Conservation (phyloP, 2,329 filamentous ascomycete genomes). For the Davidsoniella neocaledoniae region DNA sequence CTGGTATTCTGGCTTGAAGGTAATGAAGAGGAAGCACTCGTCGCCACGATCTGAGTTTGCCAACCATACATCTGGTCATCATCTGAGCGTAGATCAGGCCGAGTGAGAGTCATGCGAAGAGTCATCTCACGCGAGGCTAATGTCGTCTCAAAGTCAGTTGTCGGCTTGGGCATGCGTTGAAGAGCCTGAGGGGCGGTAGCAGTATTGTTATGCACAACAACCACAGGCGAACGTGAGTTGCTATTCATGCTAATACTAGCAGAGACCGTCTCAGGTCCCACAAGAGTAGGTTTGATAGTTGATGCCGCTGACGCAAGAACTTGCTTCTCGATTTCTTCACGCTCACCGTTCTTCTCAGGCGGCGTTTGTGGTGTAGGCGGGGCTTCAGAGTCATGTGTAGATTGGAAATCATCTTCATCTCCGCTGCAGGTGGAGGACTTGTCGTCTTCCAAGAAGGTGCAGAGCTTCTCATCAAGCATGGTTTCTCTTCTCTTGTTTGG, state of each 20-base stretch:
- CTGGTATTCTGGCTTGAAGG: slow-evolving; percentile 6
- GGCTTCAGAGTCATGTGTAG: slow-evolving; percentile 41
- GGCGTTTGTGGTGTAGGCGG: slow-evolving; percentile 35
- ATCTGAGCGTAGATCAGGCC: slow-evolving; percentile 65
- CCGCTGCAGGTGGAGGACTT: slow-evolving; percentile 35
- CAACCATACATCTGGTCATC: slow-evolving; percentile 59
- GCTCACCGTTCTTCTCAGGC: not conserved
- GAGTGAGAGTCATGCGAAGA: slow-evolving; percentile 82
- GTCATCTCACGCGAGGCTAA: slow-evolving; percentile 60
- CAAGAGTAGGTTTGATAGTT: not conserved
- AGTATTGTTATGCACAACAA: slow-evolving; percentile 1
- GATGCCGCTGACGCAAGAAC: slow-evolving; percentile 12
- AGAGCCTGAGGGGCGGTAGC: slow-evolving; percentile 25
- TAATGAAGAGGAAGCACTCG: not conserved
- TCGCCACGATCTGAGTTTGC: slow-evolving; percentile 24
- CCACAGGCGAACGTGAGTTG: slow-evolving; percentile 9
- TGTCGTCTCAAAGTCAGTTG: slow-evolving; percentile 9
- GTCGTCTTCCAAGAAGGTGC: slow-evolving; percentile 20
- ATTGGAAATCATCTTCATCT: slow-evolving; percentile 27
- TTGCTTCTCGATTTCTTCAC: slow-evolving; percentile 22
- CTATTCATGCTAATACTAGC: slow-evolving; percentile 16
- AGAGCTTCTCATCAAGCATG: slow-evolving; percentile 14
- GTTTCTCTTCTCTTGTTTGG: slow-evolving; percentile 19
- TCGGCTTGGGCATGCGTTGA: slow-evolving; percentile 16
- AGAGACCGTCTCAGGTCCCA: not conserved